Evolutionary conservation across 352 stramenopile species (phyloP).

Genomic region (Globisporangium barbulae): DNA sequence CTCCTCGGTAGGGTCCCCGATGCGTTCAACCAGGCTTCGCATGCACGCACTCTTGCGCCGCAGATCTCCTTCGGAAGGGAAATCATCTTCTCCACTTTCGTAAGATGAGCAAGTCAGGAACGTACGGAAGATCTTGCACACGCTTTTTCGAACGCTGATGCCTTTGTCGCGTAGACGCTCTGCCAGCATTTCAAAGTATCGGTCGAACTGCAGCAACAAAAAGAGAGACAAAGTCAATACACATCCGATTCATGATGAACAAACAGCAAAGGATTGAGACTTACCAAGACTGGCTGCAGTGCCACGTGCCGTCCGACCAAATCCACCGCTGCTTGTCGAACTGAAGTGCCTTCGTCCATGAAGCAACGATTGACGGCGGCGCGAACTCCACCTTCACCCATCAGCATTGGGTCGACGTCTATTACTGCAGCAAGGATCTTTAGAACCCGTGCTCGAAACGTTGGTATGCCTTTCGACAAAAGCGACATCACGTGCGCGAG

Average conservation of each 20-base stretch:
- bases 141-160: conserved; percentile 83
- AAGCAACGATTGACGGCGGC: conserved; percentile 64
- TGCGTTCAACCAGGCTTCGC: conserved; percentile 67
- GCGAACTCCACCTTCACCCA: conserved; percentile 61
- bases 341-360: conserved; percentile 71
- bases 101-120: conserved; percentile 29
- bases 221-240: neutral
- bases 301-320: conserved; percentile 81
- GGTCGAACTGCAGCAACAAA: conserved; percentile 55
- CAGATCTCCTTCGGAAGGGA: conserved; percentile 30
- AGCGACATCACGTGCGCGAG: conserved; percentile 74
- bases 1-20: conserved; percentile 70
- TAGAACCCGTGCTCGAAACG: conserved; percentile 72
- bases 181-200: conserved; percentile 72
- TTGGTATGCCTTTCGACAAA: conserved; percentile 66
- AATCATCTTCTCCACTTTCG: conserved; percentile 6
- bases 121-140: conserved; percentile 75
- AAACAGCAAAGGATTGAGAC: conserved; percentile 3
- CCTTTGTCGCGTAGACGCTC: conserved; percentile 79
- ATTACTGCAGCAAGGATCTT: conserved; percentile 75
- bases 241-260: neutral
- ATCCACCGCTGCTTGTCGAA: conserved; percentile 81
- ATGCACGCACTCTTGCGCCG: conserved; percentile 64
- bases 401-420: conserved; percentile 82
- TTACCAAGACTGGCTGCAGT: conserved; percentile 72